Evolutionary conservation across 345 rosid species (phyloP).

Genomic region (Eutrema heterophyllum): DNA sequence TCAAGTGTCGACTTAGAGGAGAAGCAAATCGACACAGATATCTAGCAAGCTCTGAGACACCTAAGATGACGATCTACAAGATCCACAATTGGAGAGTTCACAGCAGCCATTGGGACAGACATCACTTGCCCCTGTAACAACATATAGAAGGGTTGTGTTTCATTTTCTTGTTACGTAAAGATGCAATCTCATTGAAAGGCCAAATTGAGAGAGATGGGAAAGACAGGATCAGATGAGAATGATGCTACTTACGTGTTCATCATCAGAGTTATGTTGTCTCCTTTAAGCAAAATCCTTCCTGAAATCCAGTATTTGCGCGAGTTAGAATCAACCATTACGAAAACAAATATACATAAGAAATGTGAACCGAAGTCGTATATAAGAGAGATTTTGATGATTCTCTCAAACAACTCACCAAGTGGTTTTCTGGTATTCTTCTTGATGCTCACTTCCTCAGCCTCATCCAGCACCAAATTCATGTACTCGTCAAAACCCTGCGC

Average conservation of each 20-base stretch:
- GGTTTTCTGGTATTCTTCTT: slow-evolving; percentile 76
- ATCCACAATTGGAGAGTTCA: background rate
- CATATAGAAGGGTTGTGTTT: background rate
- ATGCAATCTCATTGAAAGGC: background rate
- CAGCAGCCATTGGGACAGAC: background rate
- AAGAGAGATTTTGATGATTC: background rate
- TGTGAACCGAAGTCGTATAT: background rate
- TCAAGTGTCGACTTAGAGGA: background rate
- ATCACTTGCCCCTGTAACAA: slow-evolving; percentile 53
- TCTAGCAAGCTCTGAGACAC: background rate
- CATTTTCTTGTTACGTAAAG: background rate
- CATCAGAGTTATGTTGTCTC: slow-evolving; percentile 85
- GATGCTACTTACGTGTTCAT: slow-evolving; percentile 64
- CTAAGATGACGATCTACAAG: background rate
- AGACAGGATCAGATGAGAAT: background rate
- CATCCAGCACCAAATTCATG: slow-evolving; percentile 87
- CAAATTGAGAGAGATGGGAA: background rate
- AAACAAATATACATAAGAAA: background rate
- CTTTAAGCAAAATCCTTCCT: slow-evolving; percentile 87
- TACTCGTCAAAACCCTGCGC: slow-evolving; percentile 82
- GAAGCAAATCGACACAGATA: background rate
- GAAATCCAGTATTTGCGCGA: background rate
- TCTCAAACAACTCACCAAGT: slow-evolving; percentile 38
- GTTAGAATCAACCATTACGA: background rate
- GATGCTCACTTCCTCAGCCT: slow-evolving; percentile 78